Base-by-base conservation (phyloP, 208 protist genomes). In the Porcisia deanei region DNA sequence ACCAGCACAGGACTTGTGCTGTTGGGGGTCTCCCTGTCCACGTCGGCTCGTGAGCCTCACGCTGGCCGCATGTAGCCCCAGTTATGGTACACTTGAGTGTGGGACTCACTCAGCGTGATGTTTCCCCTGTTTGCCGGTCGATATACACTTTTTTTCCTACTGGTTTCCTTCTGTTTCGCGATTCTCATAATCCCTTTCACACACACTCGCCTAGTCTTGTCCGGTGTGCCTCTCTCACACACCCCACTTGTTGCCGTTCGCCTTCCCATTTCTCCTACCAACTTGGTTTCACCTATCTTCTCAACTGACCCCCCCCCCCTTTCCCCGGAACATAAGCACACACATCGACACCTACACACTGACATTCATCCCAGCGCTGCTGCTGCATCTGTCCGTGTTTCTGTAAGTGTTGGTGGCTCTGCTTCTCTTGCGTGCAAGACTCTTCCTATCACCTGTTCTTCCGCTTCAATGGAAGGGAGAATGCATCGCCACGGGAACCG, bases 401-500 rank as follows among this genome's bases (percentile, higher is more conserved):
- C 16, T 67, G 18, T 67, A 20, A 47, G 37, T 67, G 63, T 12
- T n/a, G 1, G 63, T 30, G 9, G 2, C 49, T 12, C 39, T 52
- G 43, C 16, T 61, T 79, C 45, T 43, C 18, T 79, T 10, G 8
- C 25, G 3, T 39, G 30, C 30, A 30, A 30, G 30, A 30, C 30
- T 43, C 25, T 8, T 75, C 55, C 6, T 60, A 6, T 60, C 20
- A 22, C 1, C 57, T 60, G 4, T 60, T 12, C 30, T 20, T 14
- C 25, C 37, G 25, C 41, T 43, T 30, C 12, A 79, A 53, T 45
- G 60, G 39, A 73, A 71, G 49, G 37, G 14, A 30, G 18, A 25
- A 82, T 76, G 71, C 79, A 80, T 10, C 80, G 81, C 45, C 83
- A 88, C 76, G 80, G 75, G 66, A 77, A 81, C 57, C 61, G 71